A percentile compares a stretch with the other conserved stretches of the same genome.
Conservation (phyloP, 2,329 filamentous ascomycete species). For the Stylonectria norvegica region DNA sequence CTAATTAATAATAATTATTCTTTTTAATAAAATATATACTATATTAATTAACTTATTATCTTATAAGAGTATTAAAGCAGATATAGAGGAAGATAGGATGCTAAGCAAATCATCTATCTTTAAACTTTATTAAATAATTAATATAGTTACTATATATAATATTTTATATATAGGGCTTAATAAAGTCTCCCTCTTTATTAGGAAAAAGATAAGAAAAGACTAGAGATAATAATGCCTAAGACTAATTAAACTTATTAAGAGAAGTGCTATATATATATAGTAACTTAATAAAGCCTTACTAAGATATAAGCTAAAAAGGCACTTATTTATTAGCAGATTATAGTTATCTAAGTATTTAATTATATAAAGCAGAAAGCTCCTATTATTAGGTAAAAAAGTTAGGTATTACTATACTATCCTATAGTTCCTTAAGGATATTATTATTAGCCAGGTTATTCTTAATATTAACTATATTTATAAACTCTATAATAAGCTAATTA, state of each 20-base stretch:
- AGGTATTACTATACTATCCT: background rate
- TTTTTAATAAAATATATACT: constrained; percentile 6
- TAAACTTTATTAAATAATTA: constrained; percentile 1
- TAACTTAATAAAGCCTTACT: constrained; percentile 1
- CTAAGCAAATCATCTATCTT: constrained; percentile 4
- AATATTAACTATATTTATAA: background rate
- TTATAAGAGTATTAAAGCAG: constrained; percentile 8
- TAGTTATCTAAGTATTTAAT: background rate
- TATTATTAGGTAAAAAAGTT: background rate
- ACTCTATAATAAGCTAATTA: background rate
- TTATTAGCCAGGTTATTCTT: background rate
- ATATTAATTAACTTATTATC: constrained; percentile 1
- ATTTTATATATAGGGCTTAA: constrained; percentile 2
- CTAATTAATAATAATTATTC: constrained; percentile 3
- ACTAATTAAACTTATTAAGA: constrained; percentile 9
- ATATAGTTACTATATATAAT: constrained; percentile 6
- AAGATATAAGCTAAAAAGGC: background rate
- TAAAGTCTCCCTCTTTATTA: constrained; percentile 6
- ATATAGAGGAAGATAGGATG: constrained; percentile 6
- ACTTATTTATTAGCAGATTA: background rate
- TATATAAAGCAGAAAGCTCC: constrained; percentile 25
- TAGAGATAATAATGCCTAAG: constrained; percentile 10
- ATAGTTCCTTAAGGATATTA: background rate
- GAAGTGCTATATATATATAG: constrained; percentile 4
- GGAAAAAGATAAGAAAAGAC: constrained; percentile 9